A percentile compares a stretch with the other conserved stretches of the same genome.
These are phyloP conservation scores for Ensete glaucum DNA, from an alignment of 176 grass and related monocot genomes.

Conservation along the genomic window DNA sequence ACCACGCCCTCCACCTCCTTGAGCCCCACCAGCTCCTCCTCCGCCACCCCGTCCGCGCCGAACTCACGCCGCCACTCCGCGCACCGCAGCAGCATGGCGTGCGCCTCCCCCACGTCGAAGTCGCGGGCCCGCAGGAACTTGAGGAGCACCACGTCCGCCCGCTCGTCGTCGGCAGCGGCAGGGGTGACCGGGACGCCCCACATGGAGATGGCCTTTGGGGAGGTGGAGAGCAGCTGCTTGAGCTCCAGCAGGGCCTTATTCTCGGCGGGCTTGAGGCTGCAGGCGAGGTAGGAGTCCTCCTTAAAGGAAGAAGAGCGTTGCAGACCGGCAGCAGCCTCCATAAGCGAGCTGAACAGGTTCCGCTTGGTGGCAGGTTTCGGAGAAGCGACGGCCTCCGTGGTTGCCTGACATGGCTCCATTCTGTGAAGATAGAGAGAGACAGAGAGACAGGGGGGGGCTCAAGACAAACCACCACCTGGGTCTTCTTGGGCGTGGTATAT, in stretches of 20 bases:
- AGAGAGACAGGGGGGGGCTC: too few species aligned
- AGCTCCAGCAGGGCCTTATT: slow-evolving; percentile 65
- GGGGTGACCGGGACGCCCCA: slow-evolving; percentile 55
- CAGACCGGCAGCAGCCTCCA: slow-evolving; percentile 40
- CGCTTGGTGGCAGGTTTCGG: slow-evolving; percentile 35
- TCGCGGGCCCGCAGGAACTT: too few species aligned
- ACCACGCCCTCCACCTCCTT: too few species aligned
- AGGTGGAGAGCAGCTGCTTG: slow-evolving; percentile 40
- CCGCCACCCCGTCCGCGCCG: too few species aligned
- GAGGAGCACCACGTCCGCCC: slow-evolving; percentile 8
- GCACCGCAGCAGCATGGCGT: slow-evolving; percentile 33
- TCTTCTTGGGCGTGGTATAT: too few species aligned
- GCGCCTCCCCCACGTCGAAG: too few species aligned
- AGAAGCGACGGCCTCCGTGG: neutral
- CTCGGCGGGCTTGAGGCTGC: slow-evolving; percentile 50
- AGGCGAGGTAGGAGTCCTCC: slow-evolving; percentile 83
- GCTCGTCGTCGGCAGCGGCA: slow-evolving; percentile 47
- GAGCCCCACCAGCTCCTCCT: too few species aligned
- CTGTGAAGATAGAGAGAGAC: too few species aligned
- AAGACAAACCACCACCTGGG: too few species aligned
- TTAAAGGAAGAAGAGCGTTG: slow-evolving; percentile 62
- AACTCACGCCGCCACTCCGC: slow-evolving; percentile 15
- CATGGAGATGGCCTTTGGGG: slow-evolving; percentile 56
- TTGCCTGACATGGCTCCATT: neutral
- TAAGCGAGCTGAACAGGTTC: slow-evolving; percentile 59